Evolutionary conservation across 2,329 filamentous ascomycete species (phyloP), one percentile per base, ranked within the genome.

Genomic region (Aspergillus alliaceus): DNA sequence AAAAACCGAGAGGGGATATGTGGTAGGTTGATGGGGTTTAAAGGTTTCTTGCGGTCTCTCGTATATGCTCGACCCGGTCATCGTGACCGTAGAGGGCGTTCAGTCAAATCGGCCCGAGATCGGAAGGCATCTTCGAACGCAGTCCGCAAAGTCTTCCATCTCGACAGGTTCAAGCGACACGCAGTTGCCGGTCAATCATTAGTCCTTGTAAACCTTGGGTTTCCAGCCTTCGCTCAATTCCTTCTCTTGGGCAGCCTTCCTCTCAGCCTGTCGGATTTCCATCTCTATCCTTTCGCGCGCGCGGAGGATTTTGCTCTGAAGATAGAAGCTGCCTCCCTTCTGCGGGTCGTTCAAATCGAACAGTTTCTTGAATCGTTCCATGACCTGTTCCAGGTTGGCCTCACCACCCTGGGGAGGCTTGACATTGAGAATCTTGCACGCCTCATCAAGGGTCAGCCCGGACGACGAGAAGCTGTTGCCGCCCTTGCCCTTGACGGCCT

Each of bases 281-380:
- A 89, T 83, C 80, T 98, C 93, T 78, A 99, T 89, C 63, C 95
- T 83, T 79, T 99, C 93, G 68, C 93, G 86, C 57, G 95, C 95
- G 61, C 95, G 84, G 66, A 98, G 78, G 54, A 99, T 86, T 80
- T 99, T 99, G 82, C 93, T 98, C 79, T 99, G 95, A 49, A 99
- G 82, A 77, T 99, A 99, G 78, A 99, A 99, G 69, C 92, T 97
- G 53, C 95, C 95, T 34, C 95, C 95, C 72, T 96, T 96, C 76
- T 96, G 84, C 11, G 95, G 93, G 64, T 99, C 90, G 79, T 99
- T 99, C 66, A 86, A 80, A 76, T 99, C 95, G 73, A 97, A 99
- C 48, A 99, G 80, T 63, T 89, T 87, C 85, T 98, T 98, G 83
- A 98, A 99, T 53, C 92, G 84, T 66, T 89, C 86, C 77, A 90